These are phyloP conservation scores for Fusarium stilboides DNA, from an alignment of 2,329 filamentous ascomycete genomes.

Conservation along the genomic window DNA sequence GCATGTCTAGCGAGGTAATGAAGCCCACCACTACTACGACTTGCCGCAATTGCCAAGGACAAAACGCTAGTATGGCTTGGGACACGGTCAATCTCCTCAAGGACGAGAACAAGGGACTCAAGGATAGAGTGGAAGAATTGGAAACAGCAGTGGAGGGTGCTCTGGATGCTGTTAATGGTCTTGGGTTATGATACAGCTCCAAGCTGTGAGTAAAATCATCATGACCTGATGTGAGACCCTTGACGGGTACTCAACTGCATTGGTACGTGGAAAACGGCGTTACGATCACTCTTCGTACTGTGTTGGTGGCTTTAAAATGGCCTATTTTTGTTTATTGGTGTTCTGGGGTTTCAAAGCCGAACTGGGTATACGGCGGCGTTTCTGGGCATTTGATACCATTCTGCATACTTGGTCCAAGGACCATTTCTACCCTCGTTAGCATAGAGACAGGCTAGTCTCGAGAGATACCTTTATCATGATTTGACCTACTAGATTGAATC, in stretches of 20 bases:
- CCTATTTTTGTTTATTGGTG: constrained; percentile 33
- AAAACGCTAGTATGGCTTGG: constrained; percentile 74
- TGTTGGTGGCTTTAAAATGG: constrained; percentile 22
- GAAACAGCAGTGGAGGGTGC: constrained; percentile 74
- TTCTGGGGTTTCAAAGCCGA: constrained; percentile 30
- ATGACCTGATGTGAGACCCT: constrained; percentile 27
- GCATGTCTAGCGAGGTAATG: constrained; percentile 57
- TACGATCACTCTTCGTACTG: constrained; percentile 15
- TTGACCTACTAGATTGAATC: constrained; percentile 26
- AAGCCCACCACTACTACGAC: constrained; percentile 44
- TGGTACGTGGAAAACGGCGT: constrained; percentile 28
- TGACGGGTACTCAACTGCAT: constrained; percentile 24
- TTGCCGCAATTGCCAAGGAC: constrained; percentile 72
- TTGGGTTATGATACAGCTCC: constrained; percentile 57
- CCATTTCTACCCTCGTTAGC: constrained; percentile 40
- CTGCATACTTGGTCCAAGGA: constrained; percentile 37
- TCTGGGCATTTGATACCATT: constrained; percentile 49
- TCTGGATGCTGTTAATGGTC: constrained; percentile 71
- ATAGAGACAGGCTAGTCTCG: constrained; percentile 37
- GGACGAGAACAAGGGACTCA: constrained; percentile 74
- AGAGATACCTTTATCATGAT: constrained; percentile 24
- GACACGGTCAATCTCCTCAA: constrained; percentile 74
- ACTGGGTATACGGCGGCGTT: constrained; percentile 43
- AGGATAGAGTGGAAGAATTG: constrained; percentile 70
- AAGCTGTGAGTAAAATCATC: constrained; percentile 12